phyloP scores from a whole-genome alignment of 2,329 filamentous ascomycete species.

The Chaetomium sp. region DNA sequence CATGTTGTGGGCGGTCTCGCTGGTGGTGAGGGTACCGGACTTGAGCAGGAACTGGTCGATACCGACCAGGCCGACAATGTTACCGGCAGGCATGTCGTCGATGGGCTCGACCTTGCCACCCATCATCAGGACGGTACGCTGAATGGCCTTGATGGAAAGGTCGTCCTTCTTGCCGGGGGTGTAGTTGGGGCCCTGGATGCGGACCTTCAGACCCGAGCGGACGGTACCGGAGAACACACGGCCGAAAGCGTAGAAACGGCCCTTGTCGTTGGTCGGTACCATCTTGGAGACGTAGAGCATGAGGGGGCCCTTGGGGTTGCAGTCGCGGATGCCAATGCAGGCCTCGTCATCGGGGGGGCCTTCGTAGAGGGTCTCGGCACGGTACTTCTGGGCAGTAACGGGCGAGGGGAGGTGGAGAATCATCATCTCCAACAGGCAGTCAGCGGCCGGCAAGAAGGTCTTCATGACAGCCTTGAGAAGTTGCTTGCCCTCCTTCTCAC shows the following conservation, averaged over 20 bases:
- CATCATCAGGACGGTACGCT: slow-evolving; percentile 99
- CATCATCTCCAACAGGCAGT: slow-evolving; percentile 99
- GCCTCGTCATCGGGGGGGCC: slow-evolving; percentile 88
- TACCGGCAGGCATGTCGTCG: slow-evolving; percentile 97
- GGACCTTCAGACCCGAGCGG: slow-evolving; percentile 96
- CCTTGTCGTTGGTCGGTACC: slow-evolving; percentile 99
- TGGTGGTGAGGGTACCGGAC: slow-evolving; percentile 98
- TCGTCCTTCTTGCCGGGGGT: slow-evolving; percentile 97
- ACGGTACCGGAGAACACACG: slow-evolving; percentile 99
- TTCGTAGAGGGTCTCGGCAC: slow-evolving; percentile 98
- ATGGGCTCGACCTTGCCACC: slow-evolving; percentile 98
- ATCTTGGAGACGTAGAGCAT: slow-evolving; percentile 99
- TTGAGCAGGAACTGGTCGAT: slow-evolving; percentile 99
- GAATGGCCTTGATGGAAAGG: slow-evolving; percentile 97
- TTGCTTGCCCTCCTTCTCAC: slow-evolving; percentile 91
- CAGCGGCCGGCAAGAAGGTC: slow-evolving; percentile 96
- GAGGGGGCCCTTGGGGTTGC: slow-evolving; percentile 93
- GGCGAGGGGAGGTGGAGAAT: slow-evolving; percentile 98
- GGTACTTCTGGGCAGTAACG: slow-evolving; percentile 92
- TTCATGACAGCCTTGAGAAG: slow-evolving; percentile 98
- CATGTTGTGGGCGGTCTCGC: slow-evolving; percentile 97
- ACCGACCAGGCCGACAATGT: slow-evolving; percentile 99
- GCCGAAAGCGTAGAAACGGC: slow-evolving; percentile 99
- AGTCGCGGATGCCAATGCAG: slow-evolving; percentile 96
- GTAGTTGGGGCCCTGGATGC: slow-evolving; percentile 99